These are phyloP conservation scores for Hippophae tibetana DNA, from an alignment of 306 rosid genomes.

Conservation along the genomic window DNA sequence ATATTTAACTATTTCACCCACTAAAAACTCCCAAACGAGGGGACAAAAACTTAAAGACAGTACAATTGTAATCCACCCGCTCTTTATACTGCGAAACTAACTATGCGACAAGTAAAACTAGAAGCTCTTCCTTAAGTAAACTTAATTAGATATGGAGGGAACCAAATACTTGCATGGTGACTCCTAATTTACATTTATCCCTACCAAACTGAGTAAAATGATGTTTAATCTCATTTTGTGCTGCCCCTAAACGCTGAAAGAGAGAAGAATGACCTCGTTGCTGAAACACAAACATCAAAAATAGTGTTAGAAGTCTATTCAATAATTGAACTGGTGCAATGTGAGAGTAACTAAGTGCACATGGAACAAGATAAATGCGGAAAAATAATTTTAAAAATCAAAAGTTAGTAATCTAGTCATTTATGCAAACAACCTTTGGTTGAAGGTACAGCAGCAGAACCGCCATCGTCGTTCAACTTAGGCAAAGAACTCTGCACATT, in stretches of 20 bases:
- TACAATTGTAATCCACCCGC: slow-evolving; percentile 7
- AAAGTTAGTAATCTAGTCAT: slow-evolving; percentile 6
- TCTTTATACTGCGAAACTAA: slow-evolving; percentile 7
- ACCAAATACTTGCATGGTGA: slow-evolving; percentile 2
- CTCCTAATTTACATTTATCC: slow-evolving; percentile 11
- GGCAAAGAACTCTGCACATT: slow-evolving; percentile 40
- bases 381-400: background rate
- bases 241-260: slow-evolving; percentile 93
- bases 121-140: slow-evolving; percentile 12
- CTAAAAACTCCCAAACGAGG: background rate
- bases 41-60: slow-evolving; percentile 1
- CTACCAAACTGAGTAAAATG: slow-evolving; percentile 16
- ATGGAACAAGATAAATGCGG: background rate
- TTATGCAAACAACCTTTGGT: slow-evolving; percentile 59
- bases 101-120: slow-evolving; percentile 3
- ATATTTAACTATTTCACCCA: background rate
- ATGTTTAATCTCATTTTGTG: slow-evolving; percentile 19
- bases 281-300: slow-evolving; percentile 40
- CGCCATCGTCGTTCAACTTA: slow-evolving; percentile 49
- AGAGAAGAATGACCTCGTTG: slow-evolving; percentile 91
- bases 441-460: slow-evolving; percentile 38
- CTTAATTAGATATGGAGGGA: slow-evolving; percentile 18
- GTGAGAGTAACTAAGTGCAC: background rate
- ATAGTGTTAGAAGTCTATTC: background rate
- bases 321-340: background rate